A percentile compares a stretch with the other conserved stretches of the same genome.
phyloP scores from a whole-genome alignment of 1,139 yeast species.

The Debaryomyces singareniensis region DNA sequence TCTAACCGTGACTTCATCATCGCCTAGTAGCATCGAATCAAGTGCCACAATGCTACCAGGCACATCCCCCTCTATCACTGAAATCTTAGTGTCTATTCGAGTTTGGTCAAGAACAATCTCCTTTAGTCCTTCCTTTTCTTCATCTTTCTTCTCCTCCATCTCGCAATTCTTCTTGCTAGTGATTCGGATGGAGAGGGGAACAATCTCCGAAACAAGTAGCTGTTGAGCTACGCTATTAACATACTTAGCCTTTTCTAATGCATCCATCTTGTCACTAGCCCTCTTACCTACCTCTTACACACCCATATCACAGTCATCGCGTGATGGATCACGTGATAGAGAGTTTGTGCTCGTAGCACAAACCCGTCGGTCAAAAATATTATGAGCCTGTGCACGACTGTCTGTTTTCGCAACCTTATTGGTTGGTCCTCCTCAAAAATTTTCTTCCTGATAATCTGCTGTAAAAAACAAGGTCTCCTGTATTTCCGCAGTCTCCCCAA shows the following conservation, averaged over 20 bases:
- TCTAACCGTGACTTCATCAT: constrained; percentile 54
- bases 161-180: constrained; percentile 19
- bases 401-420: neutral
- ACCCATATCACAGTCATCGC: neutral
- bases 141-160: neutral
- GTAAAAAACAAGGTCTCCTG: neutral
- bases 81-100: constrained; percentile 17
- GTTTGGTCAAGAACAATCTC: constrained; percentile 11
- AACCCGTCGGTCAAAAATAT: too few relatives aligned
- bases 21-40: constrained; percentile 25
- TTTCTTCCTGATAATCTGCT: neutral
- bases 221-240: constrained; percentile 50
- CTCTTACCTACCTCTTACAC: neutral
- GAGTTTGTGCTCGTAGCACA: too few relatives aligned
- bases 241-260: constrained; percentile 11
- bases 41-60: constrained; percentile 41
- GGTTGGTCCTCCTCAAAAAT: neutral
- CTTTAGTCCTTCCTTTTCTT: constrained; percentile 5
- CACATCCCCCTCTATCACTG: constrained; percentile 17
- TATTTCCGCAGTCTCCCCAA: neutral
- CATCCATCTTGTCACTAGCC: constrained; percentile 1
- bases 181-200: constrained; percentile 63
- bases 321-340: constrained; percentile 1
- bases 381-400: neutral
- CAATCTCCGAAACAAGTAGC: constrained; percentile 64